A percentile compares a stretch with the other conserved stretches of the same genome.
Conservation (phyloP, 805 yeast species). For the Lachancea nothofagi region DNA sequence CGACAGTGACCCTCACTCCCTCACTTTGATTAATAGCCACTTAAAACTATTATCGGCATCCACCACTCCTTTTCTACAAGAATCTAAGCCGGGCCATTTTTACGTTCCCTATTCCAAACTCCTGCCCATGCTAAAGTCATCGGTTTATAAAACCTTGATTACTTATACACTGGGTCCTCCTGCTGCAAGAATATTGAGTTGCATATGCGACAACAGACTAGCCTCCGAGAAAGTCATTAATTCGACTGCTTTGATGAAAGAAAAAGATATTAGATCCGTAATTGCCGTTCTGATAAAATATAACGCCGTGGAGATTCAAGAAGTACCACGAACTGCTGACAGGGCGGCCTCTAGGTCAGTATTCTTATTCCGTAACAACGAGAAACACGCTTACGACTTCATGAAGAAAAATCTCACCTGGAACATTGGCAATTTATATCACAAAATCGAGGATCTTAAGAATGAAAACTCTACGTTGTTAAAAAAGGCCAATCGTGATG, state of each 20-base stretch:
- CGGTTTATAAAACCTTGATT: conserved; percentile 51
- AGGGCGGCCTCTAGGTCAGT: conserved; percentile 87
- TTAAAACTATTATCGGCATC: conserved; percentile 53
- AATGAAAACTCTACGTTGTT: conserved; percentile 59
- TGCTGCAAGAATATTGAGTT: conserved; percentile 68
- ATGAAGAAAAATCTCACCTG: conserved; percentile 43
- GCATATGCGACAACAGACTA: conserved; percentile 62
- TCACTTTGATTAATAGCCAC: conserved; percentile 51
- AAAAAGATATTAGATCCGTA: conserved; percentile 67
- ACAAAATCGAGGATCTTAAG: conserved; percentile 51
- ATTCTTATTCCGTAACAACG: conserved; percentile 69
- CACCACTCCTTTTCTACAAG: conserved; percentile 55
- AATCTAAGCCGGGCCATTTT: conserved; percentile 49
- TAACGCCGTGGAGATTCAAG: conserved; percentile 82
- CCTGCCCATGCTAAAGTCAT: conserved; percentile 40
- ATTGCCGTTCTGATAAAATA: conserved; percentile 59
- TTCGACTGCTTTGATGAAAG: conserved; percentile 69
- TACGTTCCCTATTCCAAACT: conserved; percentile 59
- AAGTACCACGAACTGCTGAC: conserved; percentile 86
- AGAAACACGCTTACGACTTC: conserved; percentile 44
- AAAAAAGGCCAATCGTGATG: conserved; percentile 81
- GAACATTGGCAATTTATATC: conserved; percentile 43
- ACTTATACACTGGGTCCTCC: conserved; percentile 59
- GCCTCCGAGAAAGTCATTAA: conserved; percentile 83
- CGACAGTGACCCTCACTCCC: conserved; percentile 29